phyloP scores from a whole-genome alignment of 805 yeast genomes.

The Kodamaea sagamina region DNA sequence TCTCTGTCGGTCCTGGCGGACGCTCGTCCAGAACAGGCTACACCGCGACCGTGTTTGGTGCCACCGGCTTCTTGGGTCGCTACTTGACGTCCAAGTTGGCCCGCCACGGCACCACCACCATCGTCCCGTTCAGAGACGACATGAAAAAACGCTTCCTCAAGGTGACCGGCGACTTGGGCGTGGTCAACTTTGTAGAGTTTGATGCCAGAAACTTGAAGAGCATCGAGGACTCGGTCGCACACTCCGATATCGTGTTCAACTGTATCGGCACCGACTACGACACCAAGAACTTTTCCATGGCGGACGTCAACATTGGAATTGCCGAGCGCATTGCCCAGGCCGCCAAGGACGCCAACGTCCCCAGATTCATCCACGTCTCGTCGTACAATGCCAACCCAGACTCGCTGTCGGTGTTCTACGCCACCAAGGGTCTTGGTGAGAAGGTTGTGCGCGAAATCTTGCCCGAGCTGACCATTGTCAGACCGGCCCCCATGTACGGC shows the following conservation, averaged over 20 bases:
- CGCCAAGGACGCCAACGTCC: slow-evolving; percentile 65
- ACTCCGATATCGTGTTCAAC: slow-evolving; percentile 82
- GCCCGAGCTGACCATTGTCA: slow-evolving; percentile 80
- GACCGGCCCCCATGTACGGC: slow-evolving; percentile 83
- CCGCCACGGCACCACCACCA: slow-evolving; percentile 74
- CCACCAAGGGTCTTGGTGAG: slow-evolving; percentile 81
- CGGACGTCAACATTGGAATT: slow-evolving; percentile 80
- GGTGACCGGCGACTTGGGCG: slow-evolving; percentile 85
- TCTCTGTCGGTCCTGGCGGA: slow-evolving; percentile 77
- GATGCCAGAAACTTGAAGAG: slow-evolving; percentile 77
- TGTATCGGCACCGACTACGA: slow-evolving; percentile 73
- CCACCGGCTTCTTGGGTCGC: slow-evolving; percentile 76
- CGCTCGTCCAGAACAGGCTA: slow-evolving; percentile 84
- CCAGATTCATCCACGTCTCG: slow-evolving; percentile 77
- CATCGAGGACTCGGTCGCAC: slow-evolving; percentile 73
- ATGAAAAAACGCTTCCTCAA: slow-evolving; percentile 75
- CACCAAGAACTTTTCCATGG: slow-evolving; percentile 80
- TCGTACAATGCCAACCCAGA: slow-evolving; percentile 71
- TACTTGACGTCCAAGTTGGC: slow-evolving; percentile 72
- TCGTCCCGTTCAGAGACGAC: slow-evolving; percentile 82
- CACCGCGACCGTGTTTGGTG: slow-evolving; percentile 88
- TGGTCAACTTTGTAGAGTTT: slow-evolving; percentile 78
- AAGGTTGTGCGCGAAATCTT: slow-evolving; percentile 62
- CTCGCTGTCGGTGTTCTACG: slow-evolving; percentile 69
- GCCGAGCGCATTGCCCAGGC: slow-evolving; percentile 77